phyloP scores from a whole-genome alignment of 192 early-diverging fungal genomes.

The Rhizoclosmatium globosum region DNA sequence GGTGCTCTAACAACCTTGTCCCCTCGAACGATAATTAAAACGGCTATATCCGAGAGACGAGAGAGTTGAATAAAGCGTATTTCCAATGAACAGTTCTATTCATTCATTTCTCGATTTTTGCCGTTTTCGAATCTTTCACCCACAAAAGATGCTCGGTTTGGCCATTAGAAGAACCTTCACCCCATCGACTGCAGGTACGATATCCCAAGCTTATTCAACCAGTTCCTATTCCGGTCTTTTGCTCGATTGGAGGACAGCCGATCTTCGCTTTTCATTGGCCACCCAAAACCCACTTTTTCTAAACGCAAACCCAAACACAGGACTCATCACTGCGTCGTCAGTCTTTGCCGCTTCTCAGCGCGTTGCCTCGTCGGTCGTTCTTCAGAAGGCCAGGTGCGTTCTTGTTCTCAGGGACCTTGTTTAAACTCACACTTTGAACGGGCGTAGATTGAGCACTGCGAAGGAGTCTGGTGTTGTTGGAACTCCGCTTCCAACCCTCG shows the following conservation, averaged over 20 bases:
- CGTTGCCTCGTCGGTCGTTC: constrained; percentile 4
- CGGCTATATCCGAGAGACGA: no score
- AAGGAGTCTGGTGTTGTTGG: constrained; percentile 3
- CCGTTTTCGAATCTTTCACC: not conserved
- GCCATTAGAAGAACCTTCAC: not conserved
- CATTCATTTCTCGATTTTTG: not conserved
- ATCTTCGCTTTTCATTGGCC: not conserved
- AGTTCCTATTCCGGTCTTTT: no score
- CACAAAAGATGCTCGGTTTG: not conserved
- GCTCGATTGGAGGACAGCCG: not conserved
- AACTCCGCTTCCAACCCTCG: constrained; percentile 50
- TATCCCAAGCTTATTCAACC: not conserved
- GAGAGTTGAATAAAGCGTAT: no score
- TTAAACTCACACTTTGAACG: not conserved
- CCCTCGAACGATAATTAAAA: no score
- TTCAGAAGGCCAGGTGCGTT: constrained; percentile 6
- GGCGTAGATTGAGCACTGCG: not conserved
- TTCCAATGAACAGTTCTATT: no score
- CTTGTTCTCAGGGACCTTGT: not conserved
- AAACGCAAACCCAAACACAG: not conserved
- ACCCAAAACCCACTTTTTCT: not conserved
- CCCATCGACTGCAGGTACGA: not conserved
- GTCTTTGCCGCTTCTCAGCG: constrained; percentile 9
- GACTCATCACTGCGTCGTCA: constrained; percentile 24
- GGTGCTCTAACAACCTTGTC: no score